Conservation (phyloP, 225 moss, liverwort and hornwort species). For the Sphagnum tenellum region DNA sequence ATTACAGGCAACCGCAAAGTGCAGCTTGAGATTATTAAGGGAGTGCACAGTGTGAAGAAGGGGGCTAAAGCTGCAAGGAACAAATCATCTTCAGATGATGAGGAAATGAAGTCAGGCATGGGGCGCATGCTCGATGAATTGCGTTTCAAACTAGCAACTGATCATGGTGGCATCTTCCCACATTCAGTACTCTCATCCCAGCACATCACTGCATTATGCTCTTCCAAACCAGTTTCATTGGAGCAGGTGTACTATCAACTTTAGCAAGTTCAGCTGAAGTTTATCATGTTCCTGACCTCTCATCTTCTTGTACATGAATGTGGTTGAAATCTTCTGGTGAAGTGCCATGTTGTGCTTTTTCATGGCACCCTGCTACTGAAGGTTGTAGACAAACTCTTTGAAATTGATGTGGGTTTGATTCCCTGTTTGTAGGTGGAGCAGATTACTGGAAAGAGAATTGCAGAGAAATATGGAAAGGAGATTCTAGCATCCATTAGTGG, state of each 20-base stretch:
- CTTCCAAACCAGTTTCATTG: constrained; percentile 46
- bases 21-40: constrained; percentile 58
- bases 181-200: constrained; percentile 93
- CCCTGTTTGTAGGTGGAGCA: constrained; percentile 49
- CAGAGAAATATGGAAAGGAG: constrained; percentile 61
- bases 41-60: constrained; percentile 46
- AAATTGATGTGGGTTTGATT: too few species aligned
- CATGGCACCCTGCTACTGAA: too few species aligned
- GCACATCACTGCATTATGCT: constrained; percentile 58
- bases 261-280: not conserved
- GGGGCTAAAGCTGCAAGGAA: constrained; percentile 28
- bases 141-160: constrained; percentile 64
- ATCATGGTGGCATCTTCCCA: constrained; percentile 81
- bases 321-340: too few species aligned
- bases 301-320: too few species aligned
- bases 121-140: constrained; percentile 59
- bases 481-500: constrained; percentile 48
- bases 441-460: constrained; percentile 69
- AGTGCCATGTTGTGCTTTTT: too few species aligned
- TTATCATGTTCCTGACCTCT: not conserved
- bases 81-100: constrained; percentile 21
- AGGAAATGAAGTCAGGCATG: constrained; percentile 51
- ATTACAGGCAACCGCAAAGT: constrained; percentile 50
- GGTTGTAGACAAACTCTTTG: too few species aligned
- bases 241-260: constrained; percentile 34